A percentile compares a stretch with the other conserved stretches of the same genome.
phyloP scores from a whole-genome alignment of 306 rosid species.

The Citrullus amarus region DNA sequence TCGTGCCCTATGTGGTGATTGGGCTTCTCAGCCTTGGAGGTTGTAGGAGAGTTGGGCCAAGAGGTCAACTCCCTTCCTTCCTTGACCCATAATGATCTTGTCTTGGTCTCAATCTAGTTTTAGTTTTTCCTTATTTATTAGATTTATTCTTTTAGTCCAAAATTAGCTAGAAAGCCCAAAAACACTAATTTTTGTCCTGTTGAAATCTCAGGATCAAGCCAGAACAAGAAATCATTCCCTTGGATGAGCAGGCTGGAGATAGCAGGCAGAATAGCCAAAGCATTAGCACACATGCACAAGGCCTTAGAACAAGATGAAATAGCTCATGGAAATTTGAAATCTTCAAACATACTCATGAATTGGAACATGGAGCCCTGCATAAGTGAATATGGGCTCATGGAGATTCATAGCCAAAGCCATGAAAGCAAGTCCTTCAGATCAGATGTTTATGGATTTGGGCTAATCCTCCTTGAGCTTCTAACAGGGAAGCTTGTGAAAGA shows the following conservation, averaged over 20 bases:
- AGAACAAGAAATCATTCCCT: conserved; percentile 26
- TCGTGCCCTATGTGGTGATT: no score
- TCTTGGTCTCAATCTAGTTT: no score
- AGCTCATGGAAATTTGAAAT: conserved; percentile 63
- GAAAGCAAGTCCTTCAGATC: conserved; percentile 22
- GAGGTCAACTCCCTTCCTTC: no score
- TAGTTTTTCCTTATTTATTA: no score
- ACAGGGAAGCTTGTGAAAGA: conserved; percentile 56
- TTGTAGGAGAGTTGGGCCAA: no score
- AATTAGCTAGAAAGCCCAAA: neutral
- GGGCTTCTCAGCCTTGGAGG: no score
- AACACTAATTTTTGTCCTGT: neutral
- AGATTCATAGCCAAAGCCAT: conserved; percentile 3
- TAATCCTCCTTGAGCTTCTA: conserved; percentile 72
- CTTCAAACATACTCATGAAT: conserved; percentile 65
- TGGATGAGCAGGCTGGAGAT: conserved; percentile 55
- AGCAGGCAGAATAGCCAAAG: conserved; percentile 43
- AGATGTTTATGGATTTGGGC: conserved; percentile 63
- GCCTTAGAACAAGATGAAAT: conserved; percentile 43
- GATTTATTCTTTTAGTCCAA: no score
- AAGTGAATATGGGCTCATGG: conserved; percentile 62
- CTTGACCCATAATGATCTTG: no score
- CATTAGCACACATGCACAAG: conserved; percentile 67
- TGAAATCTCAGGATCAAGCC: conserved; percentile 32
- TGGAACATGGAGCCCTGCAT: conserved; percentile 58